Evolutionary conservation across 2,329 filamentous ascomycete genomes (phyloP).

Genomic region (Cordyceps javanica): DNA sequence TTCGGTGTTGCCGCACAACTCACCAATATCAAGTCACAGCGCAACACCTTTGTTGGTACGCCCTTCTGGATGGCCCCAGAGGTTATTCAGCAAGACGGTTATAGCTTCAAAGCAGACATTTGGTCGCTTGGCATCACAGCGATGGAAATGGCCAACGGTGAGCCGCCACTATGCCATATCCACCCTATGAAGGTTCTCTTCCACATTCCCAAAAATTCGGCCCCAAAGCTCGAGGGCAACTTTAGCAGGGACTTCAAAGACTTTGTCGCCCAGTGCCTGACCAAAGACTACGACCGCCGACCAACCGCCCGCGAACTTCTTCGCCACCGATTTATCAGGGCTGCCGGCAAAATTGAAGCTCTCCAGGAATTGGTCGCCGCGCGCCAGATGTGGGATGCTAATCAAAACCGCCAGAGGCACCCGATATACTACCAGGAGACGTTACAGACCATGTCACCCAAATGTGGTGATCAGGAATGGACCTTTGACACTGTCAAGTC

Average conservation of each 20-base stretch:
- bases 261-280: constrained; percentile 82
- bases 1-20: constrained; percentile 96
- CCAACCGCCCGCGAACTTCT: constrained; percentile 82
- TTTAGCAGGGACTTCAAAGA: constrained; percentile 92
- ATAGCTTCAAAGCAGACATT: constrained; percentile 86
- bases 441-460: constrained; percentile 62
- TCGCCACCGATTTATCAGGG: constrained; percentile 80
- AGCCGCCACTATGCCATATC: constrained; percentile 78
- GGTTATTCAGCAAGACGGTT: constrained; percentile 79
- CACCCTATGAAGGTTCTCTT: constrained; percentile 95
- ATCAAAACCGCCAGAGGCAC: constrained; percentile 61
- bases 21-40: constrained; percentile 94
- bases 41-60: constrained; percentile 95
- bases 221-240: constrained; percentile 76
- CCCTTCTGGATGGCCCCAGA: constrained; percentile 98
- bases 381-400: constrained; percentile 75
- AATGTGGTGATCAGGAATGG: constrained; percentile 76
- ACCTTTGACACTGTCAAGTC: constrained; percentile 92
- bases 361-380: constrained; percentile 82
- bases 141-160: constrained; percentile 81
- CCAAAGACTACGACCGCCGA: constrained; percentile 82
- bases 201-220: constrained; percentile 80
- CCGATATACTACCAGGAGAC: constrained; percentile 92
- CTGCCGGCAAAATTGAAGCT: constrained; percentile 80
- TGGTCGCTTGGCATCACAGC: constrained; percentile 92